Conservation (phyloP, 495 filamentous ascomycete species). For the Podospora anserina region DNA sequence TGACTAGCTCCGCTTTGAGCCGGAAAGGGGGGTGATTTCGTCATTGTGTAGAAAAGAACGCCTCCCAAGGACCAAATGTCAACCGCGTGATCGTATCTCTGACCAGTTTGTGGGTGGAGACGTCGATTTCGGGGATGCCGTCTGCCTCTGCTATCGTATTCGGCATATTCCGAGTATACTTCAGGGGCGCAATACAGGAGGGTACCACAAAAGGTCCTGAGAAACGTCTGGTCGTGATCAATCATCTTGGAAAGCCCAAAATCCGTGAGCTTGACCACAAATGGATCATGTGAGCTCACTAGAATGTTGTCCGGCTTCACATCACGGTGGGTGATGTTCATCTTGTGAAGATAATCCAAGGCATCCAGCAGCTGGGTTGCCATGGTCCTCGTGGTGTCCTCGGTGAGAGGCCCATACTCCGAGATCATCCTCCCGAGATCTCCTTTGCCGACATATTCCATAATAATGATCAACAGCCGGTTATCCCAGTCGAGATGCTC, state of each 20-base stretch:
- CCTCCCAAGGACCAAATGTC: constrained; percentile 95
- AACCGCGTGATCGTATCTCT: constrained; percentile 79
- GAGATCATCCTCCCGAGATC: constrained; percentile 74
- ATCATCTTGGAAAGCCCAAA: constrained; percentile 89
- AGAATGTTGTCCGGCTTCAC: constrained; percentile 98
- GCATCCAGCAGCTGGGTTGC: constrained; percentile 75
- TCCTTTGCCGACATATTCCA: constrained; percentile 87
- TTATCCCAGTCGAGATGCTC: constrained; percentile 75
- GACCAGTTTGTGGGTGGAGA: constrained; percentile 36
- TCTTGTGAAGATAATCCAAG: constrained; percentile 79
- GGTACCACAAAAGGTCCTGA: constrained; percentile 95
- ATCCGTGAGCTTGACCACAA: constrained; percentile 87
- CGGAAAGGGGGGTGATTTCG: constrained; percentile 70
- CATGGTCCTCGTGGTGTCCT: constrained; percentile 65
- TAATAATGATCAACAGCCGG: constrained; percentile 83
- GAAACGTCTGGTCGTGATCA: constrained; percentile 79
- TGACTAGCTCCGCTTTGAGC: constrained; percentile 55
- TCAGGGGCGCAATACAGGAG: constrained; percentile 94
- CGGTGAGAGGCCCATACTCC: constrained; percentile 57
- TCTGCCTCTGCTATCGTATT: constrained; percentile 49
- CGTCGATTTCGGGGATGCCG: constrained; percentile 42
- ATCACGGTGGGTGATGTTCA: constrained; percentile 90
- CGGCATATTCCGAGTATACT: constrained; percentile 81
- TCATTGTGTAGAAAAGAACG: constrained; percentile 80
- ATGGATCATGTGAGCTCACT: constrained; percentile 65